Evolutionary conservation across 495 filamentous ascomycete species (phyloP).

Genomic region (Aspergillus baeticus): DNA sequence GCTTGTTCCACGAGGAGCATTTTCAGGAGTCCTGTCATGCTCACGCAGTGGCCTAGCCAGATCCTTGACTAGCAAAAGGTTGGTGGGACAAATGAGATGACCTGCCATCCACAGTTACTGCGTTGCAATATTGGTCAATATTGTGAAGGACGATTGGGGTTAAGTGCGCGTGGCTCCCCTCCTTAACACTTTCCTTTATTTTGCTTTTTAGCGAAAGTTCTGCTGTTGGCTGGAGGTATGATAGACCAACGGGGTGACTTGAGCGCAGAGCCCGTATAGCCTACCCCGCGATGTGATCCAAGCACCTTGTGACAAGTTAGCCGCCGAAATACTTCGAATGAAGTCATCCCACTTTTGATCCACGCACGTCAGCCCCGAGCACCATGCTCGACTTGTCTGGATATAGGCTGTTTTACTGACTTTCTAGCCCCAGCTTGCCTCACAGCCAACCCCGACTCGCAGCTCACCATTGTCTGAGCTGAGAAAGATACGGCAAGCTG

Average conservation of each 20-base stretch:
- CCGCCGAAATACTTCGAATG: neutral
- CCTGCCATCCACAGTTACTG: neutral
- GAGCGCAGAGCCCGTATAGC: neutral
- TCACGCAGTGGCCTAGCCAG: neutral
- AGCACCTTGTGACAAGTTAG: constrained; percentile 19
- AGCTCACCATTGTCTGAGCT: too few species aligned
- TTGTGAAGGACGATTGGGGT: neutral
- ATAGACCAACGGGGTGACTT: constrained; percentile 11
- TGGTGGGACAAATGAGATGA: neutral
- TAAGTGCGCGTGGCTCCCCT: neutral
- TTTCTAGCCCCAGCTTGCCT: too few species aligned
- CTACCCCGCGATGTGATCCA: constrained; percentile 15
- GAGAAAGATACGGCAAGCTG: too few species aligned
- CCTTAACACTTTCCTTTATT: neutral
- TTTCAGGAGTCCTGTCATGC: constrained; percentile 1
- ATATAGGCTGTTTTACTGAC: neutral
- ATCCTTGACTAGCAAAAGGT: neutral
- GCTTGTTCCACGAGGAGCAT: constrained; percentile 9
- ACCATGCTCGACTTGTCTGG: neutral
- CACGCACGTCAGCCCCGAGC: neutral
- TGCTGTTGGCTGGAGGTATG: constrained; percentile 4
- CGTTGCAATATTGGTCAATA: neutral
- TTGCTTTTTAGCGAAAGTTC: constrained; percentile 2
- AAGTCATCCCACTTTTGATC: neutral
- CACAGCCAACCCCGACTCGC: too few species aligned